phyloP scores from a whole-genome alignment of 768 basidiomycete species.

The Boletus rubescentipes region DNA sequence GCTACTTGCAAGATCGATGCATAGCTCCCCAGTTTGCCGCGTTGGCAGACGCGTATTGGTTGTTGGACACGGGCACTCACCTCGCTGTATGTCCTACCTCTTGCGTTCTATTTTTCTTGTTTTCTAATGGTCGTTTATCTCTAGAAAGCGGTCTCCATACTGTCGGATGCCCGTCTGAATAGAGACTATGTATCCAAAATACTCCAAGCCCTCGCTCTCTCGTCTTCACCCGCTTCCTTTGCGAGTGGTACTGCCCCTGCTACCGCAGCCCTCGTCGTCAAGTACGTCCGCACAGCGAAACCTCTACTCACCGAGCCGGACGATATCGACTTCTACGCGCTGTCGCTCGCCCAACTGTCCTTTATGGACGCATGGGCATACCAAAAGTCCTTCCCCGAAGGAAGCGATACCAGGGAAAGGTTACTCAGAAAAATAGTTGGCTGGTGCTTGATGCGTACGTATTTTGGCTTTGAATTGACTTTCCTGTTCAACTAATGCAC shows the following conservation, averaged over 20 bases:
- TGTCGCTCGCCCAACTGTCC: conserved; percentile 64
- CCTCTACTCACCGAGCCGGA: conserved; percentile 66
- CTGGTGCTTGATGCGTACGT: conserved; percentile 72
- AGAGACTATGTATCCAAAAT: conserved; percentile 80
- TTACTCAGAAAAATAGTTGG: conserved; percentile 59
- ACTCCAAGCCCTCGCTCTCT: conserved; percentile 51
- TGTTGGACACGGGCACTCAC: conserved; percentile 69
- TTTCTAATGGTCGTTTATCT: background rate
- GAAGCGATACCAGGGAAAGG: conserved; percentile 48
- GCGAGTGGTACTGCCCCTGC: conserved; percentile 8
- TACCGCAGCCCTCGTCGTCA: conserved; percentile 50
- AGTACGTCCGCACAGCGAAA: conserved; percentile 74
- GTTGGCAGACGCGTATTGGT: conserved; percentile 85
- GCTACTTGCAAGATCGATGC: conserved; percentile 51
- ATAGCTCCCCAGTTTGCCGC: conserved; percentile 75
- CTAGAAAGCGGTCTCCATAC: conserved; percentile 68
- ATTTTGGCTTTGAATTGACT: background rate
- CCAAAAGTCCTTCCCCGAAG: conserved; percentile 68
- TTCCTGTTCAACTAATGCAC: background rate
- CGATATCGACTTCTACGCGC: conserved; percentile 67
- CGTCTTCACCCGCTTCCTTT: conserved; percentile 41
- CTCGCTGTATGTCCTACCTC: conserved; percentile 50
- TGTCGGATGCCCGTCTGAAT: conserved; percentile 73
- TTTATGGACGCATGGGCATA: conserved; percentile 75
- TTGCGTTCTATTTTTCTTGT: background rate